phyloP scores from a whole-genome alignment of 202 grass and related monocot genomes.

The Digitaria exilis region DNA sequence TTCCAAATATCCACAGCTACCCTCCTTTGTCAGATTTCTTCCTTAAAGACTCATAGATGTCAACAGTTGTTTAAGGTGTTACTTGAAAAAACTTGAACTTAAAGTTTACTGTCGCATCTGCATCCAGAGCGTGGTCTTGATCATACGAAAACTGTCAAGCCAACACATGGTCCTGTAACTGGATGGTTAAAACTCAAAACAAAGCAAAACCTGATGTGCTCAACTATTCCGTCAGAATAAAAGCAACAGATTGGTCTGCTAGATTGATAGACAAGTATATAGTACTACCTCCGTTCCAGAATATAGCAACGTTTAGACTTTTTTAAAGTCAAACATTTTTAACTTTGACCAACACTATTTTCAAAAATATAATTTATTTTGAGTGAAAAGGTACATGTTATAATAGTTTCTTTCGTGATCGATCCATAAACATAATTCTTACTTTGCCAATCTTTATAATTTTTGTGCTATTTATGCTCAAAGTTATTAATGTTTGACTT shows the following conservation, averaged over 20 bases:
- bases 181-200: constrained; percentile 9
- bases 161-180: background rate
- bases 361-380: too few species aligned
- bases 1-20: background rate
- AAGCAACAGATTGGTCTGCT: background rate
- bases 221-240: constrained; percentile 7
- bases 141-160: background rate
- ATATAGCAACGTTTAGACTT: too few species aligned
- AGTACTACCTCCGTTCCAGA: too few species aligned
- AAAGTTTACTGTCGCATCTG: background rate
- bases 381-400: too few species aligned
- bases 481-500: too few species aligned
- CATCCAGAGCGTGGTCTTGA: background rate
- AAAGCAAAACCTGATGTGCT: constrained; percentile 1
- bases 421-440: too few species aligned
- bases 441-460: too few species aligned
- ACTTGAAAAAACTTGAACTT: background rate
- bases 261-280: background rate
- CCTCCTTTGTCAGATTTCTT: background rate
- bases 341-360: too few species aligned
- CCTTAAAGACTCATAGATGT: background rate
- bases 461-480: too few species aligned
- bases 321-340: too few species aligned
- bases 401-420: too few species aligned
- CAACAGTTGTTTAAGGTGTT: background rate